These are phyloP conservation scores for Sphenostylis stenocarpa DNA, from an alignment of 306 rosid genomes.

Conservation along the genomic window DNA sequence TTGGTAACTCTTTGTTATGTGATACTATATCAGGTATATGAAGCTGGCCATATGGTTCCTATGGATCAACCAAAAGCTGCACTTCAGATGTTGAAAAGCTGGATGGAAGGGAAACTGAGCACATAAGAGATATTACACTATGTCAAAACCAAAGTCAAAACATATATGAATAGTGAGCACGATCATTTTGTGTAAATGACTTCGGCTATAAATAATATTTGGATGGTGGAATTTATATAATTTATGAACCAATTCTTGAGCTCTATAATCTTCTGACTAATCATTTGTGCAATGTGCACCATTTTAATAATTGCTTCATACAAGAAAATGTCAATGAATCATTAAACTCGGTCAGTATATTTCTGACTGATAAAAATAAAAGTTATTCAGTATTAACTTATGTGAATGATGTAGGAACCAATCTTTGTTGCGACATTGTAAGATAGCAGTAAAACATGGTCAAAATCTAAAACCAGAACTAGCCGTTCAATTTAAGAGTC, in stretches of 20 bases:
- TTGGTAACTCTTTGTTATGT: not conserved
- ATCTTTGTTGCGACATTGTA: not conserved
- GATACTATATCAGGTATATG: constrained; percentile 44
- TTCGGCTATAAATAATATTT: constrained; percentile 11
- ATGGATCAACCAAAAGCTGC: constrained; percentile 97
- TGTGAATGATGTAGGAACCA: not conserved
- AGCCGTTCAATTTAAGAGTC: too few species aligned
- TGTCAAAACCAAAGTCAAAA: not conserved
- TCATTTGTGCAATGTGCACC: not conserved
- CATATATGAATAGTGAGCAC: not conserved
- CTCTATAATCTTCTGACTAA: constrained; percentile 11
- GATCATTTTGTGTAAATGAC: not conserved
- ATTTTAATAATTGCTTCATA: not conserved
- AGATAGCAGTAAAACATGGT: not conserved
- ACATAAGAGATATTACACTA: not conserved
- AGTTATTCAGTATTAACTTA: not conserved
- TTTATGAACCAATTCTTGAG: not conserved
- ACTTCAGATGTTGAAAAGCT: constrained; percentile 63
- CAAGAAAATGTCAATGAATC: not conserved
- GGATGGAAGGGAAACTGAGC: constrained; percentile 63
- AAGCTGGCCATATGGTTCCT: constrained; percentile 92
- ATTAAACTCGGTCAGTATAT: too few species aligned
- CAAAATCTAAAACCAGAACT: too few species aligned
- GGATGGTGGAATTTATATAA: not conserved
- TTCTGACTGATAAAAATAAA: too few species aligned